These are phyloP conservation scores for Linum tenue DNA, from an alignment of 345 rosid genomes.

Conservation along the genomic window DNA sequence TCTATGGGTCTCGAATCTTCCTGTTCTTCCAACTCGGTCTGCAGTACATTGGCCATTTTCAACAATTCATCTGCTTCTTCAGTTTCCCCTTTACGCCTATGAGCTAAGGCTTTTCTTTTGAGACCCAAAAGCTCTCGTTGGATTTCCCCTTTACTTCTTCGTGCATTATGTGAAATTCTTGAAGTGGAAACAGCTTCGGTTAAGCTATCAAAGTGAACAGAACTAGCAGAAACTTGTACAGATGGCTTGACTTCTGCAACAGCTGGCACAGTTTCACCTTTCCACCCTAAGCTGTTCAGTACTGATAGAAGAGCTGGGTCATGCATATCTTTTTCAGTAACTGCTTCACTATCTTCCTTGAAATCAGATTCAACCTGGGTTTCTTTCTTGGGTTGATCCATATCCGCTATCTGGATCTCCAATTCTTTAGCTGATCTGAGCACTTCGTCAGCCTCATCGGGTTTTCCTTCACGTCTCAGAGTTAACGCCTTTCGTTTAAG, in stretches of 20 bases:
- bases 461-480: slow-evolving; percentile 65
- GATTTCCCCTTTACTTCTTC: slow-evolving; percentile 43
- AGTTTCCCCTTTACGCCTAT: slow-evolving; percentile 43
- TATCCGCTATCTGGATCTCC: slow-evolving; percentile 50
- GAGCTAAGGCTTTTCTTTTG: slow-evolving; percentile 52
- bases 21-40: slow-evolving; percentile 43
- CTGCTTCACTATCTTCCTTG: slow-evolving; percentile 28
- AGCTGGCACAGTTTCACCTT: slow-evolving; percentile 34
- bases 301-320: slow-evolving; percentile 42
- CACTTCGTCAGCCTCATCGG: slow-evolving; percentile 69
- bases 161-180: slow-evolving; percentile 11
- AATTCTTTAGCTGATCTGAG: slow-evolving; percentile 45
- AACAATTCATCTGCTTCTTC: slow-evolving; percentile 48
- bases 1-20: slow-evolving; percentile 30
- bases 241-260: slow-evolving; percentile 17
- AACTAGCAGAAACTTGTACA: slow-evolving; percentile 18
- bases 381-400: slow-evolving; percentile 41
- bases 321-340: slow-evolving; percentile 52
- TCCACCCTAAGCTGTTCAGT: slow-evolving; percentile 53
- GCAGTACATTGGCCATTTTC: slow-evolving; percentile 33
- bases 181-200: slow-evolving; percentile 5
- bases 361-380: slow-evolving; percentile 17
- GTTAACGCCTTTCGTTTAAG: slow-evolving; percentile 73
- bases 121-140: slow-evolving; percentile 50
- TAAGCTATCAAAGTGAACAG: slow-evolving; percentile 18